Base-by-base conservation (phyloP, 169 alveolate genomes). In the Plasmodium ovale region DNA sequence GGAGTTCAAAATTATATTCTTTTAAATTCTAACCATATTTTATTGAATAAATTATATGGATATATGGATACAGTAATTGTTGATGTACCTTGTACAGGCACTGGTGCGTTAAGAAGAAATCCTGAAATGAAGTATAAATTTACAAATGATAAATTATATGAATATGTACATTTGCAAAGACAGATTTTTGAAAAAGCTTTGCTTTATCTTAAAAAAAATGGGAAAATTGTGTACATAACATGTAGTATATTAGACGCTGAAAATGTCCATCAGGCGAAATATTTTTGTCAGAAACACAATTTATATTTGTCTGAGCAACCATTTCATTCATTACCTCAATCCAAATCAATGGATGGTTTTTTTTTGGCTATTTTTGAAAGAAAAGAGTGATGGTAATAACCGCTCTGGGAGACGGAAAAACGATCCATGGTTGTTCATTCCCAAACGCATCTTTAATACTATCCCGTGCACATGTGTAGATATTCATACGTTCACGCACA, bases 61-160 rank as follows among this genome's bases (percentile, higher is more conserved):
- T 95, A 94, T 72, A 95, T 95, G 96, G 98, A 97, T 87, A 96
- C 97, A 95, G 98, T 97, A 4, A 58, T 95, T 27, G 95, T 92
- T 14, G 99, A 98, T 94, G 99, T 95, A 12, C 99, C 99, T 14
- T 98, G 99, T 87, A 93, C 98, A 5, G 98, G 98, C 21, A 93
- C 97, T 10, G 99, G 99, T 51, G 97, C 97, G 0, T 92, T 96
- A 68, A 94, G 99, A 82, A 95, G 98, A 87, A 96, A 96, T 71
- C 99, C 99, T 23, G 99, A 97, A 87, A 67, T 96, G 82, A 98
- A 97, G 92, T 96, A 96, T 95, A 94, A 87, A n/a, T 95, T 87
- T 59, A 47, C 92, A n/a, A 94, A 88, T 51, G 94, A 91, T 1
- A 92, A 92, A 88, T 95, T 95, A 58, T 35, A 72, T 42, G 72